Conservation (phyloP, 1,284 basidiomycete species). For the Hemileia vastatrix region DNA sequence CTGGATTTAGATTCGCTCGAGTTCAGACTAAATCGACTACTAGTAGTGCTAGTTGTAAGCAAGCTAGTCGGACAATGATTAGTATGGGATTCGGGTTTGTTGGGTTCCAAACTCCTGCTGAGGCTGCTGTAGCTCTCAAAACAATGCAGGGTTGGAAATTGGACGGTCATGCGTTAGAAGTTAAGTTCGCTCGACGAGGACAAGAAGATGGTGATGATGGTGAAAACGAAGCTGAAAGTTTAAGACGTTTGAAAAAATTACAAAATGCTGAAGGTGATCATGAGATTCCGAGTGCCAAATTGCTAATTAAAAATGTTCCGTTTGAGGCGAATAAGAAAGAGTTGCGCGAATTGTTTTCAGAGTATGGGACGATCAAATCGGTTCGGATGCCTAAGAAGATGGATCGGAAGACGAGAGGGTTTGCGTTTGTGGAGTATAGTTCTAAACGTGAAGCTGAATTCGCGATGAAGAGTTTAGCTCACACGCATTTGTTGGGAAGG, state of each 20-base stretch:
- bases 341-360: slow-evolving; percentile 70
- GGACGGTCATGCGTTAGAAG: slow-evolving; percentile 74
- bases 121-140: slow-evolving; percentile 65
- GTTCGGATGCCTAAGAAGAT: slow-evolving; percentile 79
- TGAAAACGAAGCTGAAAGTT: slow-evolving; percentile 44
- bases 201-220: slow-evolving; percentile 54
- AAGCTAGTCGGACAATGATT: slow-evolving; percentile 50
- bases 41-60: too few species aligned
- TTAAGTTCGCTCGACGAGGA: slow-evolving; percentile 80
- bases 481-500: slow-evolving; percentile 89
- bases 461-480: slow-evolving; percentile 69
- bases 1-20: slow-evolving; percentile 75
- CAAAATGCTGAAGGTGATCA: slow-evolving; percentile 30
- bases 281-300: slow-evolving; percentile 62
- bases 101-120: slow-evolving; percentile 69
- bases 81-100: slow-evolving; percentile 97
- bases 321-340: slow-evolving; percentile 95
- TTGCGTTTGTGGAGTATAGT: slow-evolving; percentile 89
- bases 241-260: slow-evolving; percentile 43
- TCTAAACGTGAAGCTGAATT: slow-evolving; percentile 76
- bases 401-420: slow-evolving; percentile 74
- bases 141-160: slow-evolving; percentile 71
- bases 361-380: slow-evolving; percentile 84
- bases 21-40: slow-evolving; percentile 86
- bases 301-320: slow-evolving; percentile 94